phyloP scores from a whole-genome alignment of 2,329 filamentous ascomycete genomes.

The Monosporascus sp. region DNA sequence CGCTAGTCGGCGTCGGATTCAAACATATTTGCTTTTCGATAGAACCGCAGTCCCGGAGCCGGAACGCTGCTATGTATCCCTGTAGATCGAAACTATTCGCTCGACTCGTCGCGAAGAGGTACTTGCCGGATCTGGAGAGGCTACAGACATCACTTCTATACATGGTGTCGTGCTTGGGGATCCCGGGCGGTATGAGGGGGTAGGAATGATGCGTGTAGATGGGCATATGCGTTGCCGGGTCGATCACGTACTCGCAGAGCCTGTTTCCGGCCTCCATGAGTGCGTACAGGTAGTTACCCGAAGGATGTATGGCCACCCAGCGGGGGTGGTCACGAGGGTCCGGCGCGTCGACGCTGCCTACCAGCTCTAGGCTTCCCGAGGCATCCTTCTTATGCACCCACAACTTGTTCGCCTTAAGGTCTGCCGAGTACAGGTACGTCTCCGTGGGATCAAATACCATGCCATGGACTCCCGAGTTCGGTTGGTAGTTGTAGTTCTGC shows the following conservation, averaged over 20 bases:
- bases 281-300: slow-evolving; percentile 73
- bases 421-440: slow-evolving; percentile 72
- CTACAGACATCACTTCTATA: slow-evolving; percentile 85
- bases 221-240: slow-evolving; percentile 66
- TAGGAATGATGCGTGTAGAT: slow-evolving; percentile 73
- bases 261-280: slow-evolving; percentile 89
- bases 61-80: slow-evolving; percentile 79
- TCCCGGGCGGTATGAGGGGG: slow-evolving; percentile 74
- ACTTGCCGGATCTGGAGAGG: slow-evolving; percentile 61
- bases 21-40: slow-evolving; percentile 76
- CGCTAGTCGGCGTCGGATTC: slow-evolving; percentile 80
- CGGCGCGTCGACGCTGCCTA: slow-evolving; percentile 70
- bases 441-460: slow-evolving; percentile 75
- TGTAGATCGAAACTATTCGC: slow-evolving; percentile 71
- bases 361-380: slow-evolving; percentile 58
- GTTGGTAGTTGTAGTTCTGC: slow-evolving; percentile 69
- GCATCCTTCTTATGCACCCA: slow-evolving; percentile 75
- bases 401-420: slow-evolving; percentile 72
- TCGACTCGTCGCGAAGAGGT: slow-evolving; percentile 81
- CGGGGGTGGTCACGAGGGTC: slow-evolving; percentile 70
- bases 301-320: slow-evolving; percentile 81
- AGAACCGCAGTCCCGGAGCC: slow-evolving; percentile 60
- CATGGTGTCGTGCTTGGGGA: slow-evolving; percentile 49
- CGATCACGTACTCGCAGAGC: slow-evolving; percentile 75
- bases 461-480: slow-evolving; percentile 69